Percentiles rank a stretch among this genome's conserved stretches.
Conservation (phyloP, 257 asterid genomes). For the Lycium ferocissimum region DNA sequence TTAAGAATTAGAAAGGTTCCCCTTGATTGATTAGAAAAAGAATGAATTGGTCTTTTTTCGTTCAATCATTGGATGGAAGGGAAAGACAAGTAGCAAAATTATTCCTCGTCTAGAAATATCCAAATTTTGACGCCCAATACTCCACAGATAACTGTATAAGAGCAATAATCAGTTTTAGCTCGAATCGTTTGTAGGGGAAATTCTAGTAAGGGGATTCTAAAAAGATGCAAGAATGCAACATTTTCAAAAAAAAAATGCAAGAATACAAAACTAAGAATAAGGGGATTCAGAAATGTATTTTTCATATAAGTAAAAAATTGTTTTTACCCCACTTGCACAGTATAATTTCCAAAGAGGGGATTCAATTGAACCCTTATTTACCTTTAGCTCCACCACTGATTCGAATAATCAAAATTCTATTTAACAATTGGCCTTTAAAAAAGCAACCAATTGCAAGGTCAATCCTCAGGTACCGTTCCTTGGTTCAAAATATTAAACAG, state of each 20-base stretch:
- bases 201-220: not conserved
- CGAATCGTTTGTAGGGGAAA: not conserved
- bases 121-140: not conserved
- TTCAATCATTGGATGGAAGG: no score
- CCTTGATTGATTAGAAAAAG: no score
- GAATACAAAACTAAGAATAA: not conserved
- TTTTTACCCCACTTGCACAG: not conserved
- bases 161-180: no score
- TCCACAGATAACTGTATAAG: not conserved
- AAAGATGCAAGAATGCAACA: not conserved
- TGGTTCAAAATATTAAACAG: constrained; percentile 9
- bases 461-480: not conserved
- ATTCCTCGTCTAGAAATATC: not conserved
- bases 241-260: not conserved
- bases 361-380: not conserved
- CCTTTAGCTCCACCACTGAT: not conserved
- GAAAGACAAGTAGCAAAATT: not conserved
- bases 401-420: not conserved
- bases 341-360: not conserved
- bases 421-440: not conserved
- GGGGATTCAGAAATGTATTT: not conserved
- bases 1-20: no score
- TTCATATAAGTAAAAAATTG: not conserved
- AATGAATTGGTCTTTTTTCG: no score
- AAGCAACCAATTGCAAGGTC: not conserved